A percentile compares a stretch with the other conserved stretches of the same genome.
These are phyloP conservation scores for Pyrenochaeta sp. DNA, from an alignment of 2,329 filamentous ascomycete species.

Conservation along the genomic window DNA sequence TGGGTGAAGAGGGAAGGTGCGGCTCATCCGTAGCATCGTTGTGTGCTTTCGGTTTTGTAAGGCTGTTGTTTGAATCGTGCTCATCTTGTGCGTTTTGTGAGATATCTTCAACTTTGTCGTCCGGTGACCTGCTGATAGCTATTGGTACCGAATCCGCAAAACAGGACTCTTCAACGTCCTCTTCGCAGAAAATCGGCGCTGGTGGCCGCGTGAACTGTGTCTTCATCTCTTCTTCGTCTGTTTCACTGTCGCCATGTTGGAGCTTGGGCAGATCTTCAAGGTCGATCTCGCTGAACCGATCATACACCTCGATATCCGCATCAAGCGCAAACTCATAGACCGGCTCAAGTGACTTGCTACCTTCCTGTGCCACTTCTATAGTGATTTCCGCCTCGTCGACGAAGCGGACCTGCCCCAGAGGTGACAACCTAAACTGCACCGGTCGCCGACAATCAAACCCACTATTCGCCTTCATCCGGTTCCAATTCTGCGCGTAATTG, in stretches of 20 bases:
- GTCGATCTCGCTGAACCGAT: neutral
- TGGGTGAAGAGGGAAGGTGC: neutral
- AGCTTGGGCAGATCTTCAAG: neutral
- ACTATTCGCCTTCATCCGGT: constrained; percentile 1
- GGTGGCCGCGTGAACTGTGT: neutral
- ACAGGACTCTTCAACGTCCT: neutral
- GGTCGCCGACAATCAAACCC: neutral
- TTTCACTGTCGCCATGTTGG: neutral
- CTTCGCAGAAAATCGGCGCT: neutral
- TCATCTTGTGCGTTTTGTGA: neutral
- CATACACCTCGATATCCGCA: neutral
- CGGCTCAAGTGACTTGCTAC: too few species aligned
- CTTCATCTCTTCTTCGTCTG: neutral
- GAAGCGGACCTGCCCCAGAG: neutral
- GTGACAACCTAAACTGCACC: neutral
- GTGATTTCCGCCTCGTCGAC: neutral
- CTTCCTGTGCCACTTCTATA: too few species aligned
- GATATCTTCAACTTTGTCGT: neutral
- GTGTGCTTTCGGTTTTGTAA: too few species aligned
- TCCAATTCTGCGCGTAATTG: constrained; percentile 10
- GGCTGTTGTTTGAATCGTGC: neutral
- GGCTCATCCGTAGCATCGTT: too few species aligned
- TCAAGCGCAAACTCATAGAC: neutral
- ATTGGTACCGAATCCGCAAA: neutral
- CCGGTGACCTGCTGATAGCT: neutral